Percentiles rank a stretch among this genome's conserved stretches.
phyloP scores from a whole-genome alignment of 805 yeast genomes.

The Candida boidinii region DNA sequence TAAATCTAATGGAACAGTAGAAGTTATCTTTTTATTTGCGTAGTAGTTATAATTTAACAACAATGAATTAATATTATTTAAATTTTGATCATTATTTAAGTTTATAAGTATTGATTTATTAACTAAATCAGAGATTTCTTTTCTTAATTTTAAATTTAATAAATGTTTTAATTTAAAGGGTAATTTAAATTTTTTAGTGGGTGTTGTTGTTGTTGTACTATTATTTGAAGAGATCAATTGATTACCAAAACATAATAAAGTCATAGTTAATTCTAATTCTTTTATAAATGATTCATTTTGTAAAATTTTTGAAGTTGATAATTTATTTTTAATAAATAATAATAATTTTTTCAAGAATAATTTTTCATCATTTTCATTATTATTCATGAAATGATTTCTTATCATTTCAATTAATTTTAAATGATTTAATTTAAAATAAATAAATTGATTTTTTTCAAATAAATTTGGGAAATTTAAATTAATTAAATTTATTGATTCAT shows the following conservation, averaged over 20 bases:
- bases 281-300: conserved; percentile 47
- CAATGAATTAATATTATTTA: too few species aligned
- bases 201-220: too few species aligned
- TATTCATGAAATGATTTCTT: conserved; percentile 34
- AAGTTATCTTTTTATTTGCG: too few species aligned
- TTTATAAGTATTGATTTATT: conserved; percentile 53
- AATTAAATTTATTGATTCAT: conserved; percentile 46
- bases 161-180: conserved; percentile 49
- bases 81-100: conserved; percentile 15
- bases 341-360: conserved; percentile 46
- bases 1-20: too few species aligned
- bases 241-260: conserved; percentile 50
- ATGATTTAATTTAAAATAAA: conserved; percentile 67
- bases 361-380: conserved; percentile 26
- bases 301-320: conserved; percentile 20
- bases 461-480: conserved; percentile 56
- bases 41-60: too few species aligned
- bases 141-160: conserved; percentile 51
- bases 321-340: conserved; percentile 49
- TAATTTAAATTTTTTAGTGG: conserved; percentile 25
- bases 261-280: conserved; percentile 79
- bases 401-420: conserved; percentile 78
- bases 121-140: conserved; percentile 60
- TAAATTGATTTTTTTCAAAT: conserved; percentile 50
- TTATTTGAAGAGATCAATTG: too few species aligned